Evolutionary conservation across 768 basidiomycete species (phyloP), one percentile per base, ranked within the genome.

Genomic region (Tricholoma hemisulphureum): DNA sequence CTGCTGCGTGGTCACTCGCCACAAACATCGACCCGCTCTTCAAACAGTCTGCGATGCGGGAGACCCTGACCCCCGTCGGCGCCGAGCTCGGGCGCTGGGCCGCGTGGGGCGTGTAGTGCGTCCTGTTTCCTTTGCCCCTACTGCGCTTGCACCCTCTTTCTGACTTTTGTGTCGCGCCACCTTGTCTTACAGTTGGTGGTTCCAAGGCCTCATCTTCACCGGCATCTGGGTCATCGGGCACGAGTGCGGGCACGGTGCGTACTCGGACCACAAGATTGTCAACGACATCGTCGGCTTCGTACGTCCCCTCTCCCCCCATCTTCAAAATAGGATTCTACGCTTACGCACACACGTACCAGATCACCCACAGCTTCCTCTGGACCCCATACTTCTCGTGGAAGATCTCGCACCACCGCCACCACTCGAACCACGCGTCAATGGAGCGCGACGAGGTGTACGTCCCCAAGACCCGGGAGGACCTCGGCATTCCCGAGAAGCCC

Each of bases 191-290:
- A 82, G 81, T 61, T 84, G 82, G 81, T 84, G 83, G 83, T 81
- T 83, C 67, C 83, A 84, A 64, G 81, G 82, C 29, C 73, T 83
- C 20, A 76, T 82, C 39, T 78, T 83, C 58, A 81, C 82, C 9
- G 83, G 82, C 14, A 75, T 83, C 35, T 84, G 83, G 83, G 82
- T 83, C 21, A 82, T 84, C 55, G 83, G 83, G 31, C 83, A 84
- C 60, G 83, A 84, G 80, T 83, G 82, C 60, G 83, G 82, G 6
- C 83, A 84, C 65, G 78, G 80, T 14, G 82, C 83, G 7, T 83
- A 83, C 68, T 83, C 82, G 18, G 72, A 78, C 59, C 63, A 79
- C 67, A 76, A 73, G 61, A 65, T 71, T 23, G 64, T 83, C 58
- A 83, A 83, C 63, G 79, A 84, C 59, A 59, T 74, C 54, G 64